These are phyloP conservation scores for Erythrobasidium yunnanense DNA, from an alignment of 768 basidiomycete genomes.

Conservation along the genomic window DNA sequence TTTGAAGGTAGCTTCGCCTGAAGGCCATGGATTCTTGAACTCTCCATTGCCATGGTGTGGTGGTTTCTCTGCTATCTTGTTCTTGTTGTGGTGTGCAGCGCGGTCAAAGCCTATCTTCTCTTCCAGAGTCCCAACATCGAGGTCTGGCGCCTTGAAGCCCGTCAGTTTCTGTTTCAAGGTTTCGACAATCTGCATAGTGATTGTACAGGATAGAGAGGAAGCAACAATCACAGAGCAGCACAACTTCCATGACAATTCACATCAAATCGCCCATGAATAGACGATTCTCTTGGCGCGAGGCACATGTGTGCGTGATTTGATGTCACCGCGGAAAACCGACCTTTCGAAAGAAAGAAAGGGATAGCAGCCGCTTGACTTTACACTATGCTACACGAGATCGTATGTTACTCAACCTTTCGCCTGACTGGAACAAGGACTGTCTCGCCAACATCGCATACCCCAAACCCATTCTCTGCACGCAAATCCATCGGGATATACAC, in stretches of 20 bases:
- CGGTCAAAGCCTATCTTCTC: too few relatives aligned
- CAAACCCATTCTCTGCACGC: conserved; percentile 42
- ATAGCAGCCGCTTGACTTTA: too few relatives aligned
- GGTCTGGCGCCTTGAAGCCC: not conserved
- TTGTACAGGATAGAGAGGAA: not conserved
- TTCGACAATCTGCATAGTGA: not conserved
- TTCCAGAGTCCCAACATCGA: too few relatives aligned
- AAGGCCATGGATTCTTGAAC: not conserved
- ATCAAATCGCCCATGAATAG: too few relatives aligned
- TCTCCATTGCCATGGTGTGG: not conserved
- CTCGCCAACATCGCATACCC: conserved; percentile 43
- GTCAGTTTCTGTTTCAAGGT: not conserved
- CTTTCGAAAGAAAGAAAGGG: too few relatives aligned
- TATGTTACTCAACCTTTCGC: not conserved
- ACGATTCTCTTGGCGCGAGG: too few relatives aligned
- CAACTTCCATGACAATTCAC: not conserved
- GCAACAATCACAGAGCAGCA: not conserved
- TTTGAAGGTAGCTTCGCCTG: not conserved
- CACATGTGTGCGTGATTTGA: too few relatives aligned
- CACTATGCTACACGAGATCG: not conserved
- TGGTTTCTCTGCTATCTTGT: too few relatives aligned
- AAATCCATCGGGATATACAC: conserved; percentile 34
- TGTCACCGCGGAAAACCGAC: too few relatives aligned
- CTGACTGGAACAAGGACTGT: conserved; percentile 27
- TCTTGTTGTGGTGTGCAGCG: too few relatives aligned